Percentiles rank a stretch among this genome's conserved stretches.
These are phyloP conservation scores for Ajuga reptans DNA, from an alignment of 305 asterid species.

Conservation along the genomic window DNA sequence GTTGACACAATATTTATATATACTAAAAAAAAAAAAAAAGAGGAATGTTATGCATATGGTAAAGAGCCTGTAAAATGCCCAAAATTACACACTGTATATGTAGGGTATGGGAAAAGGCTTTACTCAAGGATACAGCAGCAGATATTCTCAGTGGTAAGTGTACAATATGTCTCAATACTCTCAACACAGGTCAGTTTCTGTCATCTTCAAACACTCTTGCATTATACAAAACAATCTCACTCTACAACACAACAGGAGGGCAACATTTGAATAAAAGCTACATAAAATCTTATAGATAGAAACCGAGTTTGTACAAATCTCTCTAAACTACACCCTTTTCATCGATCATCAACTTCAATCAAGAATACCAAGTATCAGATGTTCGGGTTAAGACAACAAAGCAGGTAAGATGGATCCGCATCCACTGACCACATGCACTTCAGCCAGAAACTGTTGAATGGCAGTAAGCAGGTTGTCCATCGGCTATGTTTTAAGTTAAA, in stretches of 20 bases:
- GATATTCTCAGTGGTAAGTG: slow-evolving; percentile 12
- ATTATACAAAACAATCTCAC: slow-evolving; percentile 23
- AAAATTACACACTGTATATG: not conserved
- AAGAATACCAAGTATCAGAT: slow-evolving; percentile 28
- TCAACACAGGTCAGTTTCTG: not conserved
- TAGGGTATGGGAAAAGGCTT: not conserved
- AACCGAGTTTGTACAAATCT: slow-evolving; percentile 30
- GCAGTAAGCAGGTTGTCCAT: slow-evolving; percentile 31
- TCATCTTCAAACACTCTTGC: slow-evolving; percentile 21
- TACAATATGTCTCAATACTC: not conserved
- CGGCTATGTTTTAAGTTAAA: slow-evolving; percentile 29
- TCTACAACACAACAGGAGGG: slow-evolving; percentile 19
- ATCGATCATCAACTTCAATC: slow-evolving; percentile 35
- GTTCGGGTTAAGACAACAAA: slow-evolving; percentile 25
- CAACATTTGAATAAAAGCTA: slow-evolving; percentile 9
- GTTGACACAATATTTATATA: too few relatives aligned
- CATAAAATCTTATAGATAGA: not conserved
- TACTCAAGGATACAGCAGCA: slow-evolving; percentile 7
- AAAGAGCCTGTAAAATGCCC: not conserved
- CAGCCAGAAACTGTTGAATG: slow-evolving; percentile 21
- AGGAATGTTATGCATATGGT: not conserved
- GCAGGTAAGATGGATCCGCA: slow-evolving; percentile 20
- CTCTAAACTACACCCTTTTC: slow-evolving; percentile 31
- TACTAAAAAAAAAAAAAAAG: too few relatives aligned
- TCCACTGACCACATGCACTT: slow-evolving; percentile 10